A percentile compares a stretch with the other conserved stretches of the same genome.
phyloP scores from a whole-genome alignment of 108 stramenopile genomes.

The Cylindrotheca closterium region DNA sequence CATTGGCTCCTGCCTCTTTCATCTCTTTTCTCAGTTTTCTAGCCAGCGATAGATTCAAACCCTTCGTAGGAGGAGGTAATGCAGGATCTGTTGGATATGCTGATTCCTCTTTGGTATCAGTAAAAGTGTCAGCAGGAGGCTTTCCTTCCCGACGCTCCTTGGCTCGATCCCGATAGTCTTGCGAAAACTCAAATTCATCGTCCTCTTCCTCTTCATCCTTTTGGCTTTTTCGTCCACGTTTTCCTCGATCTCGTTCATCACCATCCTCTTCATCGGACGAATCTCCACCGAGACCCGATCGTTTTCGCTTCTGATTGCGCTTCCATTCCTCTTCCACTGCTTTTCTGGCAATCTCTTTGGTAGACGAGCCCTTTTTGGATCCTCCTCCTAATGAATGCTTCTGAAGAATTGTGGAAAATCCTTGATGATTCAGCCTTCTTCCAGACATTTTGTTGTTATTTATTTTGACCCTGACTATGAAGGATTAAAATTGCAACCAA shows the following conservation, averaged over 20 bases:
- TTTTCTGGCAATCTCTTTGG: constrained; percentile 74
- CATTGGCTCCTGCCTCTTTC: constrained; percentile 10
- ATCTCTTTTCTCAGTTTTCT: constrained; percentile 68
- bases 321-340: constrained; percentile 78
- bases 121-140: constrained; percentile 26
- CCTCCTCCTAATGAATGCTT: too few species aligned
- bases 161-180: constrained; percentile 78
- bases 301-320: constrained; percentile 32
- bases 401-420: too few species aligned
- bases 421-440: too few species aligned
- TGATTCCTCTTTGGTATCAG: constrained; percentile 2
- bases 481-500: too few species aligned
- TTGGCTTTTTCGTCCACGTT: constrained; percentile 28
- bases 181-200: constrained; percentile 10
- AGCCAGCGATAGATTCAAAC: constrained; percentile 84
- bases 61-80: constrained; percentile 90
- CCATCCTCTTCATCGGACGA: constrained; percentile 28
- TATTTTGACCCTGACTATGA: too few species aligned
- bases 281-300: constrained; percentile 21
- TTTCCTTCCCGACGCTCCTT: constrained; percentile 78
- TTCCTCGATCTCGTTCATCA: constrained; percentile 20
- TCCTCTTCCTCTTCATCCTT: constrained; percentile 10
- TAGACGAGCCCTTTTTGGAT: constrained; percentile 46
- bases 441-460: too few species aligned
- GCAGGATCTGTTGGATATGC: not conserved